Percentiles rank a stretch among this genome's conserved stretches.
Evolutionary conservation across 192 early-diverging fungal species (phyloP).

Genomic region (Ambispora gerdemannii): DNA sequence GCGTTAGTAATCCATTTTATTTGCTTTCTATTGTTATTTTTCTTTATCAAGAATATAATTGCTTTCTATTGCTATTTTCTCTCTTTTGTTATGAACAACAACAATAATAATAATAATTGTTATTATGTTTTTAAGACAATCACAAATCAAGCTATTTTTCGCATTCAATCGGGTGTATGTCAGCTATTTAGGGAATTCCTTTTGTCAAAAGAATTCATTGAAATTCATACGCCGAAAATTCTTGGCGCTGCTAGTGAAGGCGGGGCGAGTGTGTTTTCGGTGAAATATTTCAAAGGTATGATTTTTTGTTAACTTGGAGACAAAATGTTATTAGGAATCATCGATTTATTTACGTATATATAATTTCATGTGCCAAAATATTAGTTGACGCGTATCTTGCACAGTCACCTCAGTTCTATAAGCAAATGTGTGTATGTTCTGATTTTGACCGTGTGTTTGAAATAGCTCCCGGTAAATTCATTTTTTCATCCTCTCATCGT

Average conservation of each 20-base stretch:
- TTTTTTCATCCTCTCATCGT: no score
- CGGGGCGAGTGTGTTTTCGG: constrained; percentile 96
- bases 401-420: constrained; percentile 98
- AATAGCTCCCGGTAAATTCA: constrained; percentile 62
- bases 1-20: no score
- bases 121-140: constrained; percentile 59
- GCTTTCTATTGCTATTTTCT: no score
- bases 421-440: constrained; percentile 97
- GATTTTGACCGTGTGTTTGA: constrained; percentile 99
- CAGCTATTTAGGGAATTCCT: constrained; percentile 96
- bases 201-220: constrained; percentile 73
- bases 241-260: constrained; percentile 91
- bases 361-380: not conserved
- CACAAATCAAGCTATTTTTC: constrained; percentile 97
- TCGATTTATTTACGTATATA: not conserved
- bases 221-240: constrained; percentile 99
- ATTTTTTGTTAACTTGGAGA: constrained; percentile 11
- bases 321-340: not conserved
- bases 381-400: constrained; percentile 84
- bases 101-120: no score
- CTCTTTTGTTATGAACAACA: no score
- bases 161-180: constrained; percentile 91
- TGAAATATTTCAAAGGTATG: constrained; percentile 93
- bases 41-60: no score
- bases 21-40: no score